Percentiles rank a stretch among this genome's conserved stretches.
phyloP scores from a whole-genome alignment of 2,329 filamentous ascomycete genomes.

The Arthrocladium fulminans region DNA sequence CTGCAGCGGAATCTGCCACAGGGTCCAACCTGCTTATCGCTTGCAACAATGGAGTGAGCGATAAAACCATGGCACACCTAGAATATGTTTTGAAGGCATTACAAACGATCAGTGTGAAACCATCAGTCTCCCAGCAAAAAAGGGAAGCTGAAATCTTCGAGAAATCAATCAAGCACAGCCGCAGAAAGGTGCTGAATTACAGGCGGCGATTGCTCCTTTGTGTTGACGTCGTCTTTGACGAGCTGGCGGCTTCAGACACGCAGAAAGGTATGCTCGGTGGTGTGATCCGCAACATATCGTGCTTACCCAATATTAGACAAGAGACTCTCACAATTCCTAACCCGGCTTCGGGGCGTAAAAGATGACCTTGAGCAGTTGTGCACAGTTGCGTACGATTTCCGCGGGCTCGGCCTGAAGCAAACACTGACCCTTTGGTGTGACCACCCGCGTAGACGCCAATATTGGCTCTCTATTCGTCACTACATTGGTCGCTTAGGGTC shows the following conservation, averaged over 20 bases:
- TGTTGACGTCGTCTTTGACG: too few relatives aligned
- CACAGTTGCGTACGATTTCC: neutral
- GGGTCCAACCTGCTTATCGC: neutral
- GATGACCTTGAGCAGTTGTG: too few relatives aligned
- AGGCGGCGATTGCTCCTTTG: too few relatives aligned
- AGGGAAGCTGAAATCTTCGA: neutral
- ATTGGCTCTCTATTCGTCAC: neutral
- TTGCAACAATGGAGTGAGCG: neutral
- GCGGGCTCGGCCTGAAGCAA: too few relatives aligned
- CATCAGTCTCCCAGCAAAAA: neutral
- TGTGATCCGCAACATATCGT: too few relatives aligned
- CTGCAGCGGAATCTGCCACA: neutral
- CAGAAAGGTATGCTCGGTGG: too few relatives aligned
- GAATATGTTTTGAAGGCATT: neutral
- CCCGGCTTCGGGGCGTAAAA: too few relatives aligned
- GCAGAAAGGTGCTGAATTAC: constrained; percentile 2
- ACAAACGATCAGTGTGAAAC: neutral
- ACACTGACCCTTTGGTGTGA: too few relatives aligned
- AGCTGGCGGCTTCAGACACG: too few relatives aligned
- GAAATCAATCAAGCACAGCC: neutral
- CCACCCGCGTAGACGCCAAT: neutral
- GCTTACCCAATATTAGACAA: too few relatives aligned
- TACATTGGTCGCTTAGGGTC: constrained; percentile 1
- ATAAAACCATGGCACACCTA: neutral
- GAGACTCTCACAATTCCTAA: too few relatives aligned